phyloP scores from a whole-genome alignment of 2,329 filamentous ascomycete species.

The Fusarium oligoseptatum region DNA sequence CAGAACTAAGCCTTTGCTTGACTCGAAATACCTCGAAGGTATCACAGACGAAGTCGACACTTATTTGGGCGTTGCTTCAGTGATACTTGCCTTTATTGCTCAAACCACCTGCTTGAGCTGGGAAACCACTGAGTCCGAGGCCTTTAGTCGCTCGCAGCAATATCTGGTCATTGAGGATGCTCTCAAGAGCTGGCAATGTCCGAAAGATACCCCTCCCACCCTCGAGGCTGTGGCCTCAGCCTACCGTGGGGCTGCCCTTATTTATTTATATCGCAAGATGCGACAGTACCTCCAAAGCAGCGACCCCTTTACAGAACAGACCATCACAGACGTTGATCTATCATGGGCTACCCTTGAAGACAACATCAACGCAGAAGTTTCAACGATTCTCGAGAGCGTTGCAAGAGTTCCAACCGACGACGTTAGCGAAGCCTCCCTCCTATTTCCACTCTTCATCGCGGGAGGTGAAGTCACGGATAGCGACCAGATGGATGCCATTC shows the following conservation, averaged over 20 bases:
- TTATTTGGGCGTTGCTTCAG: not conserved
- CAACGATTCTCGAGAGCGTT: not conserved
- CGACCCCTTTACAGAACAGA: not conserved
- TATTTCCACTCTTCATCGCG: not conserved
- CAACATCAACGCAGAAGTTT: not conserved
- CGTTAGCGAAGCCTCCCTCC: not conserved
- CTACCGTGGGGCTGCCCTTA: not conserved
- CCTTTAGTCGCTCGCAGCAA: not conserved
- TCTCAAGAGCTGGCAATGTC: not conserved
- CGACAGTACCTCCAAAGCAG: not conserved
- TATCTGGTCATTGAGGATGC: not conserved
- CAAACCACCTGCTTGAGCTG: not conserved
- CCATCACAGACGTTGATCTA: too few species aligned
- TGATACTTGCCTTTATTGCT: not conserved
- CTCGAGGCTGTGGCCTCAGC: not conserved
- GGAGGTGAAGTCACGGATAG: not conserved
- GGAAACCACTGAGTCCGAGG: not conserved
- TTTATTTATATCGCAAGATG: not conserved
- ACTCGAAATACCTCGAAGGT: not conserved
- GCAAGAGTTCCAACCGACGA: not conserved
- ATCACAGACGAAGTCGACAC: not conserved
- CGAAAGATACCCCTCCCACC: not conserved
- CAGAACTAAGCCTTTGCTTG: not conserved
- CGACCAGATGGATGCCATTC: not conserved
- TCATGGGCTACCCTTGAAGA: not conserved